Base-by-base conservation (phyloP, 257 asterid species). In the Prunella vulgaris region DNA sequence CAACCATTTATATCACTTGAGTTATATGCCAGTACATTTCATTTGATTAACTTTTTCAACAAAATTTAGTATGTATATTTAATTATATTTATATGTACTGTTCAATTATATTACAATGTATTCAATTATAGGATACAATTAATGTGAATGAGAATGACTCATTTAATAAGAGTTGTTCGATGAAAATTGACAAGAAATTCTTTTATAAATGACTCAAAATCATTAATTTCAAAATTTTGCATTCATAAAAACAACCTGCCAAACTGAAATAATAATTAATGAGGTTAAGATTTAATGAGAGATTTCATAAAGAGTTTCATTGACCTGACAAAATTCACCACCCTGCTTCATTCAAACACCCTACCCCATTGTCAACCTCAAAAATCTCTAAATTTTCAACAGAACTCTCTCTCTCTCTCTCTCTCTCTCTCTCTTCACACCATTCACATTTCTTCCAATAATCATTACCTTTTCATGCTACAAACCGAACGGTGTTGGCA, bases 381-480 rank as follows among this genome's bases (percentile, higher is more conserved):
- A 74, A 46, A 25, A 13, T 66, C 66, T 24, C 75, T 10, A 0
- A 38, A 74, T 65, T 54, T 35, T 15, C 77, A 58, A 69, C 76
- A 66, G 61, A 78, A 70, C 79, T n/a, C 74, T 24, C 58, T 33
- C 70, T 60, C 64, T 60, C 80, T 28, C 75, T 40, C 68, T 67
- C 72, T 20, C 64, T 68, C 61, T 1, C n/a, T 66, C 77, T 48
- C 74, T 22, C 64, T 20, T 37, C 48, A 30, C 57, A 28, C 42
- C 74, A 10, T 48, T 58, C 59, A 13, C 63, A 49, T 53, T 60
- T 48, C 67, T 32, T 5, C 42, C 76, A 48, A 0, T 17, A 21
- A 15, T 51, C 75, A 60, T 38, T 27, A 70, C 1, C 15, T 2
- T 66, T 76, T 21, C 84, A 72, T 74, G 77, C 73, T 64, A 73